Base-by-base conservation (phyloP, 305 asterid species). In the Salvia sclarea region DNA sequence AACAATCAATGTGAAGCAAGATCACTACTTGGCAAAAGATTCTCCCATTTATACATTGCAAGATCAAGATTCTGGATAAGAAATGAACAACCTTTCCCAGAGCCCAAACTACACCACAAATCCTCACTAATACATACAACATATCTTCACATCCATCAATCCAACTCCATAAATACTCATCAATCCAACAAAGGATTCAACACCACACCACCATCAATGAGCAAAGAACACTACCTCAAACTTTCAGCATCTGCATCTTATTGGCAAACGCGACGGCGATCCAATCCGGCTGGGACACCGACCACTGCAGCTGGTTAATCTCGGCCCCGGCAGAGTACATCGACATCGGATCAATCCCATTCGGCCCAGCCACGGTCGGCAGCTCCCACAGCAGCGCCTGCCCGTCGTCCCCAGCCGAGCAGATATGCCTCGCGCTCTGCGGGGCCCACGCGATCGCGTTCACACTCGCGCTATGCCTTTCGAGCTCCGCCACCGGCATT, bases 291-390 rank as follows among this genome's bases (percentile, higher is more conserved):
- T 75, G 85, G 0, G 93, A 83, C 0, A 81, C 86, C 0, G 97
- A 86, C 98, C 98, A 92, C 77, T 92, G 97, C 54, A 92, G 82
- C 85, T 86, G 95, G 70, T 90, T 92, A 71, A 92, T 80, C 88
- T 90, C 98, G 0, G 85, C 69, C 10, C 77, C 88, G 2, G 86
- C 86, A 6, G 76, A 59, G 75, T 86, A 90, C 88, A 83, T 74
- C 0, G 88, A 81, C 86, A 83, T 72, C 1, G 96, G 98, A 73
- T 92, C 96, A 65, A 92, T 88, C 81, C 97, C 96, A 66, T 82
- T 85, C 1, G 98, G 96, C 4, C 98, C 95, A 1, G 95, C 95
- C 49, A 92, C 95, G 0, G 96, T 90, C 0, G 97, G 97, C 66
- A 90, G 70, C 66, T 92, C 97, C 98, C 97, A 90, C 20, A 90